phyloP scores from a whole-genome alignment of 495 filamentous ascomycete genomes.

The Talaromyces ruber region DNA sequence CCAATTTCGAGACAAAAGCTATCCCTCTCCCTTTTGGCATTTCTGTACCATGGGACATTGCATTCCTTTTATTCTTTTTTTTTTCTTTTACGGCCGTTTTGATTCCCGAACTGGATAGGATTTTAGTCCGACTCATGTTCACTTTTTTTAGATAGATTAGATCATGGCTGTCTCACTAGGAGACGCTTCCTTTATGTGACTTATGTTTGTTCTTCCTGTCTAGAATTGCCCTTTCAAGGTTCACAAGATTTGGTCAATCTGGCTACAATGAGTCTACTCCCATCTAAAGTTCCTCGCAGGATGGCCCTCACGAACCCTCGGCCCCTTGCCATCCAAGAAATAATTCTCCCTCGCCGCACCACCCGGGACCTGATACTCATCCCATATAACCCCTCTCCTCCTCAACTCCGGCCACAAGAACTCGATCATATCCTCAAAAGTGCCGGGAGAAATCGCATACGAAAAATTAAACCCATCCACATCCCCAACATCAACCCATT shows the following conservation, averaged over 20 bases:
- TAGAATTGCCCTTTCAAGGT: background rate
- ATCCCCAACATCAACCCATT: slow-evolving; percentile 35
- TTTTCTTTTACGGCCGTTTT: background rate
- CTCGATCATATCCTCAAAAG: slow-evolving; percentile 48
- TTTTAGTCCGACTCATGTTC: background rate
- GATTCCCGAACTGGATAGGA: background rate
- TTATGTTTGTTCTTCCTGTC: background rate
- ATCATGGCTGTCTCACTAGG: slow-evolving; percentile 6
- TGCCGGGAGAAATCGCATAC: slow-evolving; percentile 43
- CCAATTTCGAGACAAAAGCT: background rate
- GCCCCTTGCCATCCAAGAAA: background rate
- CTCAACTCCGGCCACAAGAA: slow-evolving; percentile 44
- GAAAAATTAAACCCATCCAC: slow-evolving; percentile 47
- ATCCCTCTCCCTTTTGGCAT: background rate
- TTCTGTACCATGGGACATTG: background rate
- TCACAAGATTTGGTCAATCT: background rate
- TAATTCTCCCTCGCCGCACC: slow-evolving; percentile 40
- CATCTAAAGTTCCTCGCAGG: background rate
- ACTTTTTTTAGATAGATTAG: slow-evolving; percentile 8
- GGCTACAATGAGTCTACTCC: background rate
- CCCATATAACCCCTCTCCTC: slow-evolving; percentile 41
- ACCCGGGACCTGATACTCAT: slow-evolving; percentile 36
- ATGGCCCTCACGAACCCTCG: background rate
- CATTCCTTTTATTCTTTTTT: background rate
- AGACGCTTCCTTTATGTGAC: background rate